Conservation (phyloP, 345 rosid species). For the Corymbia maculata region DNA sequence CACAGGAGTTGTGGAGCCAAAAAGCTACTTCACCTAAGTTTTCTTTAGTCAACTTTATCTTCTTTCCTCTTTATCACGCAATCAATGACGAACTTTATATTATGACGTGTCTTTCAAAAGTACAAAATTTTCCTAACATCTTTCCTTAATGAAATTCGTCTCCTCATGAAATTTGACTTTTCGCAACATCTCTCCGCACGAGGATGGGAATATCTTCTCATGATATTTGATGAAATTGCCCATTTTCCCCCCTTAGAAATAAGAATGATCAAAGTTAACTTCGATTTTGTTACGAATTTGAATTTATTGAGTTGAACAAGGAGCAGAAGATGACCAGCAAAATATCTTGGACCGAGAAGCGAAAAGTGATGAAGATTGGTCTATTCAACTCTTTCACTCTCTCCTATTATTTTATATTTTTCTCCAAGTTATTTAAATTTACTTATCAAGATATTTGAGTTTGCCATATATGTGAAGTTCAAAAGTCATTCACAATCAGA, state of each 20-base stretch:
- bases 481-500: too few relatives aligned
- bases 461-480: too few relatives aligned
- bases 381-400: not conserved
- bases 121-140: rapidly evolving
- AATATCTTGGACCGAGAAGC: too few relatives aligned
- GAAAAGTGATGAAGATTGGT: not conserved
- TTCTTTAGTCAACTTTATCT: not conserved
- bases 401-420: not conserved
- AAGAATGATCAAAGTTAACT: not conserved
- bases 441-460: too few relatives aligned
- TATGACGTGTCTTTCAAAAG: not conserved
- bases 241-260: not conserved
- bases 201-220: not conserved
- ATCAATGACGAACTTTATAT: not conserved
- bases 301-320: not conserved
- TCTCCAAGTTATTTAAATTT: too few relatives aligned
- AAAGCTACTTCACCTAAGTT: not conserved
- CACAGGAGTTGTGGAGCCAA: not conserved
- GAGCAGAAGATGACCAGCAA: not conserved
- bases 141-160: not conserved
- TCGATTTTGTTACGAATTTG: not conserved
- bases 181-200: rapidly evolving
- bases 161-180: not conserved
- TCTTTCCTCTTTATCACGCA: not conserved
- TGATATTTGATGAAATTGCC: not conserved